Conservation (phyloP, 768 basidiomycete species). For the Pleurotus platypus region DNA sequence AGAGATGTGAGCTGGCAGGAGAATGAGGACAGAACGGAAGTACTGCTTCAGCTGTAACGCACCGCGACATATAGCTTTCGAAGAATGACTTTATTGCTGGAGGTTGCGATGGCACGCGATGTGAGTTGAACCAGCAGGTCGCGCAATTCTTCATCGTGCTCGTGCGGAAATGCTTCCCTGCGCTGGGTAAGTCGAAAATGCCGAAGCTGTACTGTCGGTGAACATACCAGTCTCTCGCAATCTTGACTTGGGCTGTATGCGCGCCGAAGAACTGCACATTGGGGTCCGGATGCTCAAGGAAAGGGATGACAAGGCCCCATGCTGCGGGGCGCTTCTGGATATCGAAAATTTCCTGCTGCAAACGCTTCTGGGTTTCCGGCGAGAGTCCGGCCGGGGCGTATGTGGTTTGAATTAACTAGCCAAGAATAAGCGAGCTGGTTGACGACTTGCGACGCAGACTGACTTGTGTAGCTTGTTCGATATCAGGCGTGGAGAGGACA, state of each 20-base stretch:
- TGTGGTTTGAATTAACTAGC: slow-evolving; percentile 68
- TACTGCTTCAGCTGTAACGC: slow-evolving; percentile 23
- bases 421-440: slow-evolving; percentile 9
- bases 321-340: slow-evolving; percentile 75
- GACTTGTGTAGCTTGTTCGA: slow-evolving; percentile 60
- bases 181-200: slow-evolving; percentile 6
- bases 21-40: slow-evolving; percentile 1
- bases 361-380: slow-evolving; percentile 55
- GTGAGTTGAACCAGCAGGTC: slow-evolving; percentile 71
- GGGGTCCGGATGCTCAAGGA: slow-evolving; percentile 65
- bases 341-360: slow-evolving; percentile 73
- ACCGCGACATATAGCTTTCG: slow-evolving; percentile 89
- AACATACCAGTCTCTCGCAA: slow-evolving; percentile 84
- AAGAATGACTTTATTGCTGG: slow-evolving; percentile 67
- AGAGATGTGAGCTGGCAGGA: slow-evolving; percentile 54
- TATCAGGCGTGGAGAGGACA: slow-evolving; percentile 43
- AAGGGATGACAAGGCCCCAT: slow-evolving; percentile 80
- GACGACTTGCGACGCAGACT: slow-evolving; percentile 25
- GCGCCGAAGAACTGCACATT: slow-evolving; percentile 96
- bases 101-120: slow-evolving; percentile 54
- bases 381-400: slow-evolving; percentile 52
- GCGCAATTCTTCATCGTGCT: slow-evolving; percentile 54
- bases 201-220: background rate
- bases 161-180: slow-evolving; percentile 74
- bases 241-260: slow-evolving; percentile 92